phyloP scores from a whole-genome alignment of 1,284 basidiomycete genomes.

The Leccinum fallax region DNA sequence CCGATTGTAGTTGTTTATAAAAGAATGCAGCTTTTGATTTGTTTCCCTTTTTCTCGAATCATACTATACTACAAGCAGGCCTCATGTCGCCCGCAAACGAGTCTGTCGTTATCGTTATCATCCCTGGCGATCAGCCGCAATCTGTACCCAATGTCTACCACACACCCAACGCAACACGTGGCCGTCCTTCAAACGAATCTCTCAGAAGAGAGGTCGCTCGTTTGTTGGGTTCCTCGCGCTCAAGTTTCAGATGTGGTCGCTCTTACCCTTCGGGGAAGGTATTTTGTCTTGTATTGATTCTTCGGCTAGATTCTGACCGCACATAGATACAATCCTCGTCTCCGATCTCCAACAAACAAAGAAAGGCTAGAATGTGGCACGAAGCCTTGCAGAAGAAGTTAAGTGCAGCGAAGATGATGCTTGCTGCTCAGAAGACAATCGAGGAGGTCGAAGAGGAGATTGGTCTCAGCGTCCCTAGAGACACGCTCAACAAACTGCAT shows the following conservation, averaged over 20 bases:
- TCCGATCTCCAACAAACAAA: constrained; percentile 5
- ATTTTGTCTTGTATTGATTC: background rate
- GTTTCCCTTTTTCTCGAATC: background rate
- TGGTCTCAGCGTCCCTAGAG: background rate
- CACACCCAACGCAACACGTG: too few relatives aligned
- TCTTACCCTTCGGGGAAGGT: too few relatives aligned
- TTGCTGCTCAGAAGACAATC: constrained; percentile 1
- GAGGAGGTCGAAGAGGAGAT: constrained; percentile 5
- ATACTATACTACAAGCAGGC: background rate
- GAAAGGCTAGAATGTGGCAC: constrained; percentile 4
- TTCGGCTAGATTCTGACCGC: background rate
- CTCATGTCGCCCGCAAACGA: background rate
- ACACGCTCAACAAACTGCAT: background rate
- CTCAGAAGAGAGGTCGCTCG: too few relatives aligned
- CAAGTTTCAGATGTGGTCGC: too few relatives aligned
- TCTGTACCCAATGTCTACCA: background rate
- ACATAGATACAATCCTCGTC: background rate
- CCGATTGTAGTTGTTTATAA: background rate
- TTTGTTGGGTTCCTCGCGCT: too few relatives aligned
- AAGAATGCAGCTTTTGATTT: background rate
- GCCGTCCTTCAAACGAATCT: too few relatives aligned
- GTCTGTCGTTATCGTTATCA: background rate
- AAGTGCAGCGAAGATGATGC: constrained; percentile 3
- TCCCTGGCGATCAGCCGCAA: background rate
- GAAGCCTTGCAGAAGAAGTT: constrained; percentile 3